These are phyloP conservation scores for Myrica gale DNA, from an alignment of 306 rosid genomes.

Conservation along the genomic window DNA sequence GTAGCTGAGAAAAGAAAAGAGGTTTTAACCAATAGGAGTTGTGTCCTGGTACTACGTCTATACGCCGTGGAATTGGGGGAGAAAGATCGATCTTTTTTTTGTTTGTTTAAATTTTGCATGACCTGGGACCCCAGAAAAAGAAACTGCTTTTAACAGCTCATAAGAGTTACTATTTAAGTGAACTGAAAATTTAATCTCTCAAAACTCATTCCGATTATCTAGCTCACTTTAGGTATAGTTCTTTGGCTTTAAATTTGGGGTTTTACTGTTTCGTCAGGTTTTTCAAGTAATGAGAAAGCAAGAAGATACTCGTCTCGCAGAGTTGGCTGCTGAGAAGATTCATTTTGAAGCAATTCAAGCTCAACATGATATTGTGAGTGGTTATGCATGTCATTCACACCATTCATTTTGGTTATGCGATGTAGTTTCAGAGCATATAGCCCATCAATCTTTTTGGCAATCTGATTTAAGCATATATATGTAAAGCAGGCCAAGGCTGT, in stretches of 20 bases:
- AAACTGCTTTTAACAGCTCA: no score
- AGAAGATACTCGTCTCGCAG: constrained; percentile 76
- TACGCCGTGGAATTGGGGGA: not conserved
- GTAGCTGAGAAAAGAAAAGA: constrained; percentile 9
- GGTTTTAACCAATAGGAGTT: not conserved
- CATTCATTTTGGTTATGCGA: not conserved
- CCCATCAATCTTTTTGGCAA: not conserved
- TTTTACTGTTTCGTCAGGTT: constrained; percentile 47
- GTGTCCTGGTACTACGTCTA: not conserved
- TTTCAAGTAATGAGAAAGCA: constrained; percentile 76
- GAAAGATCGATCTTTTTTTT: not conserved
- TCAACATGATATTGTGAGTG: constrained; percentile 69
- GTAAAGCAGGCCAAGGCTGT: not conserved
- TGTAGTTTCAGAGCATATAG: not conserved
- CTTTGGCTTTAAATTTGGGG: constrained; percentile 2
- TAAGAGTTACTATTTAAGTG: no score
- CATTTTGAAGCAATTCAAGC: constrained; percentile 70
- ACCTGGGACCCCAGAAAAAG: not conserved
- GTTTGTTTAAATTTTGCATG: not conserved
- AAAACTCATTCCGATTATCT: not conserved
- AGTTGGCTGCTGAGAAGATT: constrained; percentile 74
- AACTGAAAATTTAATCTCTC: not conserved
- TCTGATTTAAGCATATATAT: not conserved
- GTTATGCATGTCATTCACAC: not conserved
- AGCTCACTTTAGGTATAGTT: not conserved